These are phyloP conservation scores for Leishmania gerbilli DNA, from an alignment of 208 protist species.

Conservation along the genomic window DNA sequence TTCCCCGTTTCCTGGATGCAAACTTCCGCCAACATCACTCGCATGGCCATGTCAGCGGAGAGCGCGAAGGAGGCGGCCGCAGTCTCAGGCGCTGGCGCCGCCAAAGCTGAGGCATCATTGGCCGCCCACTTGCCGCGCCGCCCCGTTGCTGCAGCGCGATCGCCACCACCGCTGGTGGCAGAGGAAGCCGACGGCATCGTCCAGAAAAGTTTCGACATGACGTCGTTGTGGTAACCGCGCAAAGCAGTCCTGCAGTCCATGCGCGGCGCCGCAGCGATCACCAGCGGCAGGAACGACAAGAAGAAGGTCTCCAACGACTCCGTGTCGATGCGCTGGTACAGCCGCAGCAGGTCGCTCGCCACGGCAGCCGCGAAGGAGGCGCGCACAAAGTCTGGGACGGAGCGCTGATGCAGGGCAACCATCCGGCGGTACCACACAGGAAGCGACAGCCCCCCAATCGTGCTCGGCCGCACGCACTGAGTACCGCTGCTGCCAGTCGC, in stretches of 20 bases:
- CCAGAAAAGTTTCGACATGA: slow-evolving; percentile 19
- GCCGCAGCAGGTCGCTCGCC: slow-evolving; percentile 36
- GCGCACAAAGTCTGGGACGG: slow-evolving; percentile 39
- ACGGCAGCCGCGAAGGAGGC: slow-evolving; percentile 27
- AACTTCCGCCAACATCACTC: slow-evolving; percentile 14
- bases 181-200: neutral
- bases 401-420: slow-evolving; percentile 26
- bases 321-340: slow-evolving; percentile 46
- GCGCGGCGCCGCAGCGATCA: neutral
- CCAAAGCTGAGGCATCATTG: neutral
- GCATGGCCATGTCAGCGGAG: slow-evolving; percentile 15
- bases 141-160: neutral
- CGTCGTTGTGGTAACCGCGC: slow-evolving; percentile 13
- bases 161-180: neutral
- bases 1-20: slow-evolving; percentile 12
- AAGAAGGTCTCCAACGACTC: slow-evolving; percentile 25
- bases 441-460: slow-evolving; percentile 6
- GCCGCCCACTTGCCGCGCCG: slow-evolving; percentile 15
- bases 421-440: slow-evolving; percentile 21
- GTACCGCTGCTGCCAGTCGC: neutral
- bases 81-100: neutral
- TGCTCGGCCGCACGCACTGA: neutral
- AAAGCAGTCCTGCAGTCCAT: slow-evolving; percentile 1
- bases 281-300: slow-evolving; percentile 3
- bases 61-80: slow-evolving; percentile 4